Conservation (phyloP, 2,329 filamentous ascomycete genomes). For the Fusarium longipes region DNA sequence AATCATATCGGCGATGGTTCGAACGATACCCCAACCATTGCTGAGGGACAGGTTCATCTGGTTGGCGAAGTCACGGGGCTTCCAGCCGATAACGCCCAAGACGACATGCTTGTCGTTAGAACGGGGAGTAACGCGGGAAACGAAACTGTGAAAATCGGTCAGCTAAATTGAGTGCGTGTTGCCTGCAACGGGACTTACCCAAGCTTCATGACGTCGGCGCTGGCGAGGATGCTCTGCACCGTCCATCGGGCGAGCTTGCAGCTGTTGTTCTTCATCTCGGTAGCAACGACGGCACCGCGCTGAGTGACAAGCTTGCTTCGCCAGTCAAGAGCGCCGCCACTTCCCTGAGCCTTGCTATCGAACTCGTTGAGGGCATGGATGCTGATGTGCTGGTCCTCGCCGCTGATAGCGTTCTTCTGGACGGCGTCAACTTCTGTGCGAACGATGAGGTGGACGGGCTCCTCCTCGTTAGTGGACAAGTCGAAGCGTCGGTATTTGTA, state of each 20-base stretch:
- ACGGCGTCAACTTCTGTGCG: conserved; percentile 96
- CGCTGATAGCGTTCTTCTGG: conserved; percentile 91
- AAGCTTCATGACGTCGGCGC: conserved; percentile 98
- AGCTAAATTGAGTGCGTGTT: conserved; percentile 9
- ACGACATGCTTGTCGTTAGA: conserved; percentile 93
- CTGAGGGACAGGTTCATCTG: conserved; percentile 98
- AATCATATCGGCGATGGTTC: conserved; percentile 96
- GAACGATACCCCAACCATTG: conserved; percentile 99
- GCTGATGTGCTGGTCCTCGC: conserved; percentile 90
- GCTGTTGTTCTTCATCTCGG: conserved; percentile 99
- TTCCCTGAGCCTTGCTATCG: conserved; percentile 96
- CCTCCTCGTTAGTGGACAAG: conserved; percentile 92
- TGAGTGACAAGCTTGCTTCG: conserved; percentile 92
- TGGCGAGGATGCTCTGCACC: conserved; percentile 93
- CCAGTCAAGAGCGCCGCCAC: conserved; percentile 96
- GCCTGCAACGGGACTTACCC: conserved; percentile 68
- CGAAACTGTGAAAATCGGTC: conserved; percentile 72
- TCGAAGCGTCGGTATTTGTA: conserved; percentile 99
- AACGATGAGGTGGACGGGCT: conserved; percentile 92
- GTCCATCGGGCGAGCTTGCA: conserved; percentile 99
- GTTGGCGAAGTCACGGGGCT: conserved; percentile 93
- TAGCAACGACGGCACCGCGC: conserved; percentile 96
- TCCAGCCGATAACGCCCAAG: conserved; percentile 95
- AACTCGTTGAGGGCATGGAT: conserved; percentile 99
- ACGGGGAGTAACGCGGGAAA: conserved; percentile 93